Conservation (phyloP, 2,329 filamentous ascomycete species). For the Dendryphion nanum region DNA sequence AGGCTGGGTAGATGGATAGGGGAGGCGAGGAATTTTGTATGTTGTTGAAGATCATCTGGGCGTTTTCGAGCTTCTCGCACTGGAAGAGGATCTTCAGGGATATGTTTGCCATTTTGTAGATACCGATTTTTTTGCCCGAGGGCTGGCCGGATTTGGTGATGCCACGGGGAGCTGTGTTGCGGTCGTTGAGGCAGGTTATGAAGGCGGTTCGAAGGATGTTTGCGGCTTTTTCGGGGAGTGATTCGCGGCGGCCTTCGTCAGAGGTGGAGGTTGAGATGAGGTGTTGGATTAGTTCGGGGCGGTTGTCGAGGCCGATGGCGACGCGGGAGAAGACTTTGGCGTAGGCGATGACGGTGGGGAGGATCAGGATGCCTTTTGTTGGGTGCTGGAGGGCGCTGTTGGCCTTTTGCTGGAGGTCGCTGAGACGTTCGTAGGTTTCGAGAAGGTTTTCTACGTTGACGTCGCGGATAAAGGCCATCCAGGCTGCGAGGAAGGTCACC, state of each 20-base stretch:
- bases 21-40: slow-evolving; percentile 82
- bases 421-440: slow-evolving; percentile 72
- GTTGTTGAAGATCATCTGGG: slow-evolving; percentile 85
- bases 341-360: slow-evolving; percentile 79
- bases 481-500: slow-evolving; percentile 75
- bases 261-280: slow-evolving; percentile 53
- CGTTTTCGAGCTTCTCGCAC: slow-evolving; percentile 79
- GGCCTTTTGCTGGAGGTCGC: slow-evolving; percentile 70
- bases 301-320: slow-evolving; percentile 79
- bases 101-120: slow-evolving; percentile 90
- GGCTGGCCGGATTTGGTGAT: slow-evolving; percentile 62
- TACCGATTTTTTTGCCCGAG: slow-evolving; percentile 80
- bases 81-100: slow-evolving; percentile 86
- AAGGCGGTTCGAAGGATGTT: slow-evolving; percentile 90
- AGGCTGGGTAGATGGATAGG: slow-evolving; percentile 75
- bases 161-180: slow-evolving; percentile 61
- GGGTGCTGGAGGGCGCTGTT: slow-evolving; percentile 79
- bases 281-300: slow-evolving; percentile 71
- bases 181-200: slow-evolving; percentile 82
- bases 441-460: slow-evolving; percentile 74
- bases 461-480: slow-evolving; percentile 77
- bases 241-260: slow-evolving; percentile 67
- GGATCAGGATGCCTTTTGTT: slow-evolving; percentile 74
- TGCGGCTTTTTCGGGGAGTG: slow-evolving; percentile 81
- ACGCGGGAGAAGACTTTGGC: slow-evolving; percentile 77